phyloP scores from a whole-genome alignment of 306 rosid species.

The Dryas octopetala region DNA sequence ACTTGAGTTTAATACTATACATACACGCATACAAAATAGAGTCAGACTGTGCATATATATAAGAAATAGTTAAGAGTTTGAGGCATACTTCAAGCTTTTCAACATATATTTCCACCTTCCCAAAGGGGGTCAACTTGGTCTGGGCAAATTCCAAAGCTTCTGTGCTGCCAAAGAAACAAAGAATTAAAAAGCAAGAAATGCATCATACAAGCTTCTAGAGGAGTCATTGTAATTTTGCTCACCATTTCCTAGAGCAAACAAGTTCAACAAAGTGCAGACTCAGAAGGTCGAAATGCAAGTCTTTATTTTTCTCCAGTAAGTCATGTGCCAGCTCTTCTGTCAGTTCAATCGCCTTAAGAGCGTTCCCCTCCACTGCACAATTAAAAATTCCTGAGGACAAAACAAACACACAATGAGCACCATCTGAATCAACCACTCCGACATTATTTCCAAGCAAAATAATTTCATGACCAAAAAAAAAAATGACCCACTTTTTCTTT shows the following conservation, averaged over 20 bases:
- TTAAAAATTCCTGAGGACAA: constrained; percentile 57
- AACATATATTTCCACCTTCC: constrained; percentile 57
- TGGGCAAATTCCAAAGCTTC: constrained; percentile 93
- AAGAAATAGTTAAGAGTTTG: neutral
- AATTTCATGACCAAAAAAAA: no score
- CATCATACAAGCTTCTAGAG: constrained; percentile 10
- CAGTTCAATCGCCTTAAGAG: constrained; percentile 79
- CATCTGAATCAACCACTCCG: constrained; percentile 14
- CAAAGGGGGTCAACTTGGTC: constrained; percentile 68
- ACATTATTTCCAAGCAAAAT: neutral
- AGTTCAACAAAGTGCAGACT: constrained; percentile 93
- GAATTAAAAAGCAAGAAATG: constrained; percentile 23
- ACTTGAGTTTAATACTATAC: neutral
- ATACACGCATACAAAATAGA: neutral
- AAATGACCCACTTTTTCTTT: constrained; percentile 65
- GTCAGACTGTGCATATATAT: neutral
- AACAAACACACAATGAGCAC: constrained; percentile 18
- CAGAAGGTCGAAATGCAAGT: constrained; percentile 81
- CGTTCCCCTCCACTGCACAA: constrained; percentile 71
- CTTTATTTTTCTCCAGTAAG: constrained; percentile 70
- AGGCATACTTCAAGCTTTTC: constrained; percentile 64
- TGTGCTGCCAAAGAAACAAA: constrained; percentile 78
- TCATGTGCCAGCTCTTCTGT: constrained; percentile 65
- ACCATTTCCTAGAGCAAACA: constrained; percentile 76
- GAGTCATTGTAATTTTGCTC: constrained; percentile 34